These are phyloP conservation scores for Pyrrhoderma noxium DNA, from an alignment of 1,284 basidiomycete species.

Conservation along the genomic window DNA sequence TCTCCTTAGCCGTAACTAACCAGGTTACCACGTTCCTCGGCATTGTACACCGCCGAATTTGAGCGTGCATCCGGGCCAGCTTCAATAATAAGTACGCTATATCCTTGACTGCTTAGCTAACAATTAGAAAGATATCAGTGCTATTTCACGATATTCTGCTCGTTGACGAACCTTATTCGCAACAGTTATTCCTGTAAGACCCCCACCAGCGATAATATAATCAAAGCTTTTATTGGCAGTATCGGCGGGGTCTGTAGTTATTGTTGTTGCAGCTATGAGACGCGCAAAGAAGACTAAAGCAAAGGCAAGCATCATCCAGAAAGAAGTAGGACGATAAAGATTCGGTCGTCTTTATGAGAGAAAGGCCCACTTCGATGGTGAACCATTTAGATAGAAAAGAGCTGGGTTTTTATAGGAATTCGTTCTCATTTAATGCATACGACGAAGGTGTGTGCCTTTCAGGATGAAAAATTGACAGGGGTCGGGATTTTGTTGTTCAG, in stretches of 20 bases:
- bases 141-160: background rate
- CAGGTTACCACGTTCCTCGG: conserved; percentile 7
- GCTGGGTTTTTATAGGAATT: too few relatives aligned
- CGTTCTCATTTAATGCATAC: too few relatives aligned
- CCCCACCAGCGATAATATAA: conserved; percentile 44
- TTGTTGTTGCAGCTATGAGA: conserved; percentile 2
- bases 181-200: conserved; percentile 37
- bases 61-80: conserved; percentile 18
- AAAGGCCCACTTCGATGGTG: too few relatives aligned
- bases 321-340: too few relatives aligned
- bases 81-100: conserved; percentile 21
- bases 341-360: too few relatives aligned
- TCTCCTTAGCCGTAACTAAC: background rate
- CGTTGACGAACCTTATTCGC: conserved; percentile 25
- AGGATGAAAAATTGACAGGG: too few relatives aligned
- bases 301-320: background rate
- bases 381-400: too few relatives aligned
- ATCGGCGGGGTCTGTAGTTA: conserved; percentile 8
- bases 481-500: too few relatives aligned
- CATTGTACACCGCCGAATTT: conserved; percentile 9
- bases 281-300: background rate
- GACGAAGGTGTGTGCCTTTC: too few relatives aligned
- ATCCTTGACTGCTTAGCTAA: conserved; percentile 15
- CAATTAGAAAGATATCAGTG: background rate
- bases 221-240: conserved; percentile 27